Evolutionary conservation across 1,284 basidiomycete species (phyloP), one percentile per base, ranked within the genome.

Genomic region (Cerrena zonata): DNA sequence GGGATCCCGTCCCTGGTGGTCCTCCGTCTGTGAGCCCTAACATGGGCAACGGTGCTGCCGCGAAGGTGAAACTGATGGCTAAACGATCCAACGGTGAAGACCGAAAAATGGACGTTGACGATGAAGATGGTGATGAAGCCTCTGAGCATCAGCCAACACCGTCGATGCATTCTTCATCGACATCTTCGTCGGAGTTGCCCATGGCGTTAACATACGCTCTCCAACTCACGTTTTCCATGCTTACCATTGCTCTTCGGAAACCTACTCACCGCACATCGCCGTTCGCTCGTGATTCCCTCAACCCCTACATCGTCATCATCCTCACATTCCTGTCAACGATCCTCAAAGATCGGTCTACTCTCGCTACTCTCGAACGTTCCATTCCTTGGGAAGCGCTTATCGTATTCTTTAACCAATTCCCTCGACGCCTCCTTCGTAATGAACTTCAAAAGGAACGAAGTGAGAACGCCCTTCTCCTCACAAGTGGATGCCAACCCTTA

Each of bases 241-340:
- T 98, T 10, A 77, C 82, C 0, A 79, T 87, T 58, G 80, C 84
- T 2, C 79, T 96, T 25, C 73, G 74, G 41, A 77, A 82, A 48
- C 86, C 88, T 19, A 79, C 65, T 51, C 85, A 75, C 61, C 84
- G 75, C 58, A 70, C 74, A 10, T 81, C 76, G 1, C 74, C 72
- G 5, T 83, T 78, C 55, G 68, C 78, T 7, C 74, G 76, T 13
- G 73, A 80, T 1, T 77, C 80, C 7, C 70, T 91, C 12, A 94
- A 94, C 62, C 91, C 94, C 0, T 98, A 96, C 68, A 79, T 96
- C 49, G 84, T 89, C 0, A 74, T 91, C 55, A 65, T 96, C 42
- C 76, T 96, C 40, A 97, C 94, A 0, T 97, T 97, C 73, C 73
- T 98, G 13, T 74, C 84, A 0, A 92, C 90, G 0, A 65, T 92